Percentiles rank a stretch among this genome's conserved stretches.
Conservation (phyloP, 306 rosid species). For the Lathyrus sativus region DNA sequence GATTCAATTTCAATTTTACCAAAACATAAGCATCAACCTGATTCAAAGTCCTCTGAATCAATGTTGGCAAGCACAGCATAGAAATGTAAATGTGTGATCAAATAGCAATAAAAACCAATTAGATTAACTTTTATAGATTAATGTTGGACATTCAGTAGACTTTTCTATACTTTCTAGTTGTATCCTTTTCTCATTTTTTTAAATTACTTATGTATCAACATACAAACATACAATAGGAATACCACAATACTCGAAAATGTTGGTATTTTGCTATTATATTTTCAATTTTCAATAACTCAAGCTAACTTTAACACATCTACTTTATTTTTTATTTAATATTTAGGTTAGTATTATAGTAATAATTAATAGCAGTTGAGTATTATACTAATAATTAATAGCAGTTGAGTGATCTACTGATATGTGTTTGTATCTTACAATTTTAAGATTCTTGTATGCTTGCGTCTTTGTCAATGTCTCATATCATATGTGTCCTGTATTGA, state of each 20-base stretch:
- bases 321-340: neutral
- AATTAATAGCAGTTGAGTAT: neutral
- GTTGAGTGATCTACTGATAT: too few species aligned
- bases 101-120: neutral
- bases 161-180: neutral
- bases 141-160: neutral
- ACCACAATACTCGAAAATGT: neutral
- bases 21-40: slow-evolving; percentile 13
- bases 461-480: neutral
- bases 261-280: too few species aligned
- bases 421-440: too few species aligned
- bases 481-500: neutral
- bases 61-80: neutral
- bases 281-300: neutral
- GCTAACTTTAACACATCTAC: neutral
- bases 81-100: slow-evolving; percentile 3
- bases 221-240: neutral
- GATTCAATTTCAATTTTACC: slow-evolving; percentile 22
- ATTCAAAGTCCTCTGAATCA: slow-evolving; percentile 14
- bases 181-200: neutral
- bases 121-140: neutral
- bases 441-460: too few species aligned
- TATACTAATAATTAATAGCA: neutral
- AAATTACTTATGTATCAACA: neutral
- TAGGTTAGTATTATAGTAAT: too few species aligned